These are phyloP conservation scores for Komagataella pastoris DNA, from an alignment of 805 yeast genomes.

Conservation along the genomic window DNA sequence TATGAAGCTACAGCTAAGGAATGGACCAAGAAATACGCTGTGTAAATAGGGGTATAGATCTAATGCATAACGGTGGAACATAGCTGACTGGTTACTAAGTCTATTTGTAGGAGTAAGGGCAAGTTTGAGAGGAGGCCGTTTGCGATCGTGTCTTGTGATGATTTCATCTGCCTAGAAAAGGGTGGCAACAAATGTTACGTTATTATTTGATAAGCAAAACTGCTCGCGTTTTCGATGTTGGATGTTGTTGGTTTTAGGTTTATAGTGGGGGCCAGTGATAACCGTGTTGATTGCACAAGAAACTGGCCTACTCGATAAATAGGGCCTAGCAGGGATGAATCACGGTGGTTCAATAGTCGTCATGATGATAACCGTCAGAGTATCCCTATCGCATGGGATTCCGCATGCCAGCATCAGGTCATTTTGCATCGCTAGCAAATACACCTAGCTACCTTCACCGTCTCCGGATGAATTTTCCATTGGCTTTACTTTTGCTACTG, in stretches of 20 bases:
- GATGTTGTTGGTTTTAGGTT: neutral
- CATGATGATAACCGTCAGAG: too few species aligned
- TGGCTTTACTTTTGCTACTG: neutral
- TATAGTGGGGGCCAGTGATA: neutral
- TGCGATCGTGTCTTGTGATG: neutral
- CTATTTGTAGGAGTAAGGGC: neutral
- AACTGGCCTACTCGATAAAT: neutral
- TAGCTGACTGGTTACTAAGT: neutral
- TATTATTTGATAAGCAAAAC: neutral
- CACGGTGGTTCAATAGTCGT: too few species aligned
- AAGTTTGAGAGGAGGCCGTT: neutral
- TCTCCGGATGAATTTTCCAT: too few species aligned
- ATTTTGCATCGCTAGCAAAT: too few species aligned
- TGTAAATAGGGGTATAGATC: slow-evolving; percentile 23
- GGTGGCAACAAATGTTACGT: neutral
- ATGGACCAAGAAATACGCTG: slow-evolving; percentile 98
- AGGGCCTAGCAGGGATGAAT: too few species aligned
- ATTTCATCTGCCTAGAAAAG: neutral
- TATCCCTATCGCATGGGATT: too few species aligned
- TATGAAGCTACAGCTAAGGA: slow-evolving; percentile 96
- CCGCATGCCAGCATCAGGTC: too few species aligned
- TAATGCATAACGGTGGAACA: neutral
- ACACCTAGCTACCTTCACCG: too few species aligned
- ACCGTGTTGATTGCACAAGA: neutral
- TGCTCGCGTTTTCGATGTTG: neutral